Percentiles rank a stretch among this genome's conserved stretches.
These are phyloP conservation scores for Coix lacrymajobi DNA, from an alignment of 176 grass and related monocot species.

Conservation along the genomic window DNA sequence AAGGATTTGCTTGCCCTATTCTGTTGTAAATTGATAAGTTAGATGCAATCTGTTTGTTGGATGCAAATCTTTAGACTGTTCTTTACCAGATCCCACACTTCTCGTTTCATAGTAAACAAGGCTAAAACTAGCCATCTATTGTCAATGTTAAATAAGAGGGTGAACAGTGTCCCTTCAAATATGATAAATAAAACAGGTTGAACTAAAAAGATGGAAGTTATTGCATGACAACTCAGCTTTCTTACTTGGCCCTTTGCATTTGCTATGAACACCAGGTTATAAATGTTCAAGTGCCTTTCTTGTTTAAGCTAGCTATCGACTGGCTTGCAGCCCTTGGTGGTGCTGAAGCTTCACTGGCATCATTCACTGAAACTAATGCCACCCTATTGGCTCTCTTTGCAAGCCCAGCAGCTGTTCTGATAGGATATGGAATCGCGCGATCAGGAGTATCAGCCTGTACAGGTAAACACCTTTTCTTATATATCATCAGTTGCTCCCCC, in stretches of 20 bases:
- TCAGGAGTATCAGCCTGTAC: conserved; percentile 86
- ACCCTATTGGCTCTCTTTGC: conserved; percentile 96
- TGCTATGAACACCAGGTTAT: conserved; percentile 76
- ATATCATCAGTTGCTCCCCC: background rate
- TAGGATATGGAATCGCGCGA: conserved; percentile 97
- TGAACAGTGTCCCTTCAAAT: background rate
- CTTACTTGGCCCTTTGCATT: conserved; percentile 32
- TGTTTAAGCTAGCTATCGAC: conserved; percentile 97
- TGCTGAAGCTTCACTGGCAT: conserved; percentile 63
- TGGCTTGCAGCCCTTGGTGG: conserved; percentile 84
- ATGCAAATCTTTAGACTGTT: background rate
- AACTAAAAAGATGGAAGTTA: conserved; percentile 14
- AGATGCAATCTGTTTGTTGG: background rate
- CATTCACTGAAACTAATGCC: conserved; percentile 86
- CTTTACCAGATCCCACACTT: background rate
- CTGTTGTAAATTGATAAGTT: background rate
- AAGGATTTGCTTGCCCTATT: background rate
- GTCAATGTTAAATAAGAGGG: conserved; percentile 1
- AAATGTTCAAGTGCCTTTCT: conserved; percentile 99
- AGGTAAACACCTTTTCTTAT: conserved; percentile 42
- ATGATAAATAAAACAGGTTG: background rate
- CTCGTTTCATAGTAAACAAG: conserved; percentile 12
- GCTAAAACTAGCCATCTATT: background rate
- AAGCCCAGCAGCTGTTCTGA: conserved; percentile 93
- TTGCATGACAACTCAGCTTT: conserved; percentile 13